Percentiles rank a stretch among this genome's conserved stretches.
Conservation (phyloP, 1,139 yeast species). For the Suhomyces atakaporum region DNA sequence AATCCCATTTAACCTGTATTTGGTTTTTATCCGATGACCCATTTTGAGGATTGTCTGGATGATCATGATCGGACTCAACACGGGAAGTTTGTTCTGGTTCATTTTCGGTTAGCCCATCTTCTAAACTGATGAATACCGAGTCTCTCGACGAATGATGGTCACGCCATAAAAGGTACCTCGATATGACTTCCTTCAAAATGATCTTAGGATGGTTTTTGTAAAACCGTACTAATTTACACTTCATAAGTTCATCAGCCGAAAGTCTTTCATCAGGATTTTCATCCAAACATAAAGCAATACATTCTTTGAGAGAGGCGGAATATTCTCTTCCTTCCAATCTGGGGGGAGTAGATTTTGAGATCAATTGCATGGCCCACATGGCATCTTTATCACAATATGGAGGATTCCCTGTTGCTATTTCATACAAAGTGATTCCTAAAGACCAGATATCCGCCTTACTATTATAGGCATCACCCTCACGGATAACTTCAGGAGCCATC, state of each 20-base stretch:
- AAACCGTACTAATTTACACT: constrained; percentile 67
- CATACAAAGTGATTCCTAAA: constrained; percentile 89
- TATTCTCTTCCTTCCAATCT: constrained; percentile 89
- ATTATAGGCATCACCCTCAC: constrained; percentile 87
- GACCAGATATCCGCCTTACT: constrained; percentile 93
- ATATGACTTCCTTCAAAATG: constrained; percentile 72
- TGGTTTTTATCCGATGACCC: constrained; percentile 29
- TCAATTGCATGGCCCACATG: constrained; percentile 89
- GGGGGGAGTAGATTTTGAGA: constrained; percentile 92
- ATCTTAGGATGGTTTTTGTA: constrained; percentile 62
- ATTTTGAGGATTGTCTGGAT: constrained; percentile 2
- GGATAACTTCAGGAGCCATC: constrained; percentile 99
- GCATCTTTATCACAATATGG: constrained; percentile 97
- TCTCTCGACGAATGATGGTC: constrained; percentile 58
- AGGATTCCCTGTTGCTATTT: constrained; percentile 95
- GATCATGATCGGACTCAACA: constrained; percentile 1
- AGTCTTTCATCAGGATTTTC: constrained; percentile 91
- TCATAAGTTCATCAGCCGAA: constrained; percentile 79
- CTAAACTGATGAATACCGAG: constrained; percentile 40
- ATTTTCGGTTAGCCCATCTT: constrained; percentile 26
- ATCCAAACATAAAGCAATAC: constrained; percentile 87
- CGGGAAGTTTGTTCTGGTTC: constrained; percentile 10
- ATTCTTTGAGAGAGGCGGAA: constrained; percentile 75
- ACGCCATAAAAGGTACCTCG: constrained; percentile 79
- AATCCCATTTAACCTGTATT: constrained; percentile 84